phyloP scores from a whole-genome alignment of 2,329 filamentous ascomycete species.

The Diaporthe eres region DNA sequence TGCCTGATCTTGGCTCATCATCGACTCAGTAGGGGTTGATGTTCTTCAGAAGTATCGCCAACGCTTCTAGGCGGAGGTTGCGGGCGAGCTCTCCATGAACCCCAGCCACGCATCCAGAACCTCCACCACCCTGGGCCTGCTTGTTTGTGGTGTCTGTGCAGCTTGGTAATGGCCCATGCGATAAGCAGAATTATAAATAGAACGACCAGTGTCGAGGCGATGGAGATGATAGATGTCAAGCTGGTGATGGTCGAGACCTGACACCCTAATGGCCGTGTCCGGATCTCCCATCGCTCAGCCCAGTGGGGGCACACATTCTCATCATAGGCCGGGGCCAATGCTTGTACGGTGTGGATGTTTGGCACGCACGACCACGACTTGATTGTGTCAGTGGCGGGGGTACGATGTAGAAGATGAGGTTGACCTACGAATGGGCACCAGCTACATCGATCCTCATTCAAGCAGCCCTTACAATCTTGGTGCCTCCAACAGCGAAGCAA shows the following conservation, averaged over 20 bases:
- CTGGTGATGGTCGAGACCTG: conserved; percentile 59
- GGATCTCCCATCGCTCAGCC: conserved; percentile 61
- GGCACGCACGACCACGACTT: conserved; percentile 70
- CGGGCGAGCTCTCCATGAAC: not conserved
- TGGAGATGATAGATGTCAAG: conserved; percentile 53
- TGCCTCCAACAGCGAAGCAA: conserved; percentile 65
- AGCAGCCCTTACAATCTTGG: conserved; percentile 63
- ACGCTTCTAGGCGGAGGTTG: not conserved
- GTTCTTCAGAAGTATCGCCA: conserved; percentile 35
- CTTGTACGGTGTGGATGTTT: conserved; percentile 59
- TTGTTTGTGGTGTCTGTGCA: conserved; percentile 39
- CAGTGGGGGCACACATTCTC: conserved; percentile 66
- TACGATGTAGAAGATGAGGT: not conserved
- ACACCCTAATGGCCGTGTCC: conserved; percentile 56
- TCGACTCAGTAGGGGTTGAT: conserved; percentile 44
- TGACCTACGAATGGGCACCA: conserved; percentile 67
- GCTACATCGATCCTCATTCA: conserved; percentile 59
- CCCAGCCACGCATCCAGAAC: conserved; percentile 41
- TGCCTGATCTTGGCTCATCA: conserved; percentile 35
- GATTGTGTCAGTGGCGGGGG: conserved; percentile 13
- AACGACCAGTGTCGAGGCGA: conserved; percentile 50
- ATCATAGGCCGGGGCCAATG: conserved; percentile 66
- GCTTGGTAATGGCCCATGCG: conserved; percentile 38
- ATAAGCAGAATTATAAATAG: conserved; percentile 45
- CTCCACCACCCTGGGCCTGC: conserved; percentile 44